phyloP scores from a whole-genome alignment of 495 filamentous ascomycete species.

The Hamigera avellanea region DNA sequence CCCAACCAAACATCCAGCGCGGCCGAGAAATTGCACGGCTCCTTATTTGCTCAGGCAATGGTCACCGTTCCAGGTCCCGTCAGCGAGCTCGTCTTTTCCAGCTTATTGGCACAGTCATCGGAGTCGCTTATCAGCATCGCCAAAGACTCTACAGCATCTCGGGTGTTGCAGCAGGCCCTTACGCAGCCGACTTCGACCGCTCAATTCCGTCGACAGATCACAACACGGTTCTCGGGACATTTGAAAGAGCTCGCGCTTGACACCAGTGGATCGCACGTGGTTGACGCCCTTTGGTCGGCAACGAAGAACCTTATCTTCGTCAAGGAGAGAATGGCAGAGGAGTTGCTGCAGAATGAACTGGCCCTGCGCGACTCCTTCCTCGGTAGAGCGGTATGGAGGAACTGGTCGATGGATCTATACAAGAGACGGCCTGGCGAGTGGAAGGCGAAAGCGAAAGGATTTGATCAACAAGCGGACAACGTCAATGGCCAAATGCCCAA shows the following conservation, averaged over 20 bases:
- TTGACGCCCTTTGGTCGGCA: conserved; percentile 64
- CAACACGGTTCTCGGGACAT: conserved; percentile 45
- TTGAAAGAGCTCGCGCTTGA: conserved; percentile 56
- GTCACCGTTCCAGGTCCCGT: conserved; percentile 44
- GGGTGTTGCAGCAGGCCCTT: conserved; percentile 59
- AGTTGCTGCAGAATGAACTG: conserved; percentile 48
- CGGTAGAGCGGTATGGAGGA: conserved; percentile 77
- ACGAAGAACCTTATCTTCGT: conserved; percentile 54
- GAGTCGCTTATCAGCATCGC: conserved; percentile 36
- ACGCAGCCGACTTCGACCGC: conserved; percentile 42
- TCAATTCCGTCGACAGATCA: conserved; percentile 51
- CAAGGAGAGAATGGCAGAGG: conserved; percentile 54
- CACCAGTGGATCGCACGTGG: conserved; percentile 61
- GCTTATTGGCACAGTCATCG: conserved; percentile 32
- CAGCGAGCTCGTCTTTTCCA: conserved; percentile 44
- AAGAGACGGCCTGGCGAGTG: conserved; percentile 58
- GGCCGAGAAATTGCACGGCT: conserved; percentile 48
- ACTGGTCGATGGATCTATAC: conserved; percentile 87
- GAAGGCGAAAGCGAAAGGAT: conserved; percentile 46
- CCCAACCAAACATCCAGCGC: conserved; percentile 12
- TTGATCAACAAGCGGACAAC: conserved; percentile 10
- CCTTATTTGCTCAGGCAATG: conserved; percentile 56
- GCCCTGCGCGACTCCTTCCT: conserved; percentile 59
- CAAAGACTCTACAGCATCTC: conserved; percentile 50
- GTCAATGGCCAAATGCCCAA: conserved; percentile 14